Conservation (phyloP, 2,329 filamentous ascomycete species). For the Hymenotorrendiella dingleyae region DNA sequence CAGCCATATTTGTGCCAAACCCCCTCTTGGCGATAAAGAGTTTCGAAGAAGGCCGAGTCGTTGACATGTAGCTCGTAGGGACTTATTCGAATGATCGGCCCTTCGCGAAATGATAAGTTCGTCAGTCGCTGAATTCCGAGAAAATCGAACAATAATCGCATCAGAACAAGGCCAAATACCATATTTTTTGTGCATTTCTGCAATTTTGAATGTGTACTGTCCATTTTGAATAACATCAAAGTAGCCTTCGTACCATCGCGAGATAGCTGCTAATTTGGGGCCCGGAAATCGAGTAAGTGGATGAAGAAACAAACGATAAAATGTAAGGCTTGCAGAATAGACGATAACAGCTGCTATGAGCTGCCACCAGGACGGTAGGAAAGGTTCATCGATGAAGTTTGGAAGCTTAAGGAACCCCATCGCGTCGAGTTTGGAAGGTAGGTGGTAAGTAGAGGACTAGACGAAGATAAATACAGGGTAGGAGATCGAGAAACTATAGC, state of each 20-base stretch:
- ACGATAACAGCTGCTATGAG: background rate
- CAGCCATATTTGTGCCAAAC: background rate
- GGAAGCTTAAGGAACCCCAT: too few species aligned
- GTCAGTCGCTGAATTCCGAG: background rate
- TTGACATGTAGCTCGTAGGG: background rate
- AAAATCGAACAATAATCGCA: background rate
- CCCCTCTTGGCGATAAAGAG: background rate
- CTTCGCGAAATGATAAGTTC: background rate
- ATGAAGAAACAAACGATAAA: constrained; percentile 13
- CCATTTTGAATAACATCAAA: constrained; percentile 37
- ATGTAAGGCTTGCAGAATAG: background rate
- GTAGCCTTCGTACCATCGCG: constrained; percentile 28
- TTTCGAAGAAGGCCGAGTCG: background rate
- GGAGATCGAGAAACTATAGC: too few species aligned
- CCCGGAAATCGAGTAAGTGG: constrained; percentile 28
- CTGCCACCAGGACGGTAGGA: too few species aligned
- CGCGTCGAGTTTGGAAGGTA: too few species aligned
- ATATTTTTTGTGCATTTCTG: constrained; percentile 37
- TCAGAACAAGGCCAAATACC: constrained; percentile 18
- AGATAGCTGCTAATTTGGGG: constrained; percentile 27
- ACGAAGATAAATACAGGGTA: too few species aligned
- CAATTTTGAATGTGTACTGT: constrained; percentile 37
- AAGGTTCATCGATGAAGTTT: too few species aligned
- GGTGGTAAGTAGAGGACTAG: too few species aligned
- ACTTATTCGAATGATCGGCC: background rate